Base-by-base conservation (phyloP, 768 basidiomycete genomes). In the Mrakia gelida region DNA sequence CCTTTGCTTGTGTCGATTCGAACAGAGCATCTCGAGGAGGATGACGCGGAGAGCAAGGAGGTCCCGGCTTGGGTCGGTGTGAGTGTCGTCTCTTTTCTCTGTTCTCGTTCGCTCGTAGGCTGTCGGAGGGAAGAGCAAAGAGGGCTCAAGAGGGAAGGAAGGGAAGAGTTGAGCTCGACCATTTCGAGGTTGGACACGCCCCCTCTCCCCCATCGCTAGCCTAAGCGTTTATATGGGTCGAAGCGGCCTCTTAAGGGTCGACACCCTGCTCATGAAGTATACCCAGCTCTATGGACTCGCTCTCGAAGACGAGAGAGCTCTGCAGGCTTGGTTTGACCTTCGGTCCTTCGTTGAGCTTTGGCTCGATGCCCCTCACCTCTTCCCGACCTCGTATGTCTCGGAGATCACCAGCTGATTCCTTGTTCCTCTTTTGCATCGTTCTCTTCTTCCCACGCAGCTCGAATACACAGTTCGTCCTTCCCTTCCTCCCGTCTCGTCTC, bases 1-100 rank as follows among this genome's bases (percentile, higher is more conserved):
- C 34, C 49, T 23, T 10, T 28, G n/a, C n/a, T n/a, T n/a, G n/a
- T n/a, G n/a, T 59, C 43, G 28, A 21, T 52, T 13, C 49, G 15
- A 52, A 11, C 82, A 93, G 94, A 95, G 80, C 94, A 95, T 82
- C 94, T 98, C 92, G 95, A 98, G 83, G 93, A 95, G 71, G 95
- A 98, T 83, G 95, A 95, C 79, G 87, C 88, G 21, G 88, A 88
- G 0, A 86, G 89, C 0, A 89, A 88, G 80, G 87, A 91, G 4
- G 82, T 87, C 38, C 86, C 87, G 5, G 84, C 85, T 77, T 98
- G 96, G 96, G 95, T 98, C 45, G 89, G 59, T 4, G 76, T 77
- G 68, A 75, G 74, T 67, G 7, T 16, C 16, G 28, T 21, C 59
- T 56, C 34, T 7, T 15, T 23, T 11, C 15, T 21, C 6, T 28